phyloP scores from a whole-genome alignment of 495 filamentous ascomycete genomes.

The Amphirosellinia nigrospora region DNA sequence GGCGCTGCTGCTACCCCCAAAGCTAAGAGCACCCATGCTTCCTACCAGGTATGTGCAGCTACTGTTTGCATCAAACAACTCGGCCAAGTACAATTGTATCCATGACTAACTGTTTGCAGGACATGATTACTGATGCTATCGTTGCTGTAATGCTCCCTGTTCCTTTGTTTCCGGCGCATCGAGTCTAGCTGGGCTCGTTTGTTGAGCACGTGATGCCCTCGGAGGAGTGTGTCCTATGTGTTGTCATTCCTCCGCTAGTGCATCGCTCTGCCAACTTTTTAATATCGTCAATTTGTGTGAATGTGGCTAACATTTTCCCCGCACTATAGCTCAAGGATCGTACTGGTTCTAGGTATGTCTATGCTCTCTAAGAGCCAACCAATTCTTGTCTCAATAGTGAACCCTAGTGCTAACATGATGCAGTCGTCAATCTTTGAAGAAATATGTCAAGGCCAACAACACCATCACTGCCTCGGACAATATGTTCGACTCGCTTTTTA shows the following conservation, averaged over 20 bases:
- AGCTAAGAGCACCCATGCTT: conserved; percentile 62
- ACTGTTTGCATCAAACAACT: conserved; percentile 27
- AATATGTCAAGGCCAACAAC: conserved; percentile 98
- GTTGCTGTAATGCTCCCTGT: conserved; percentile 61
- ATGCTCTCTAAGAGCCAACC: conserved; percentile 9
- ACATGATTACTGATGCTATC: conserved; percentile 74
- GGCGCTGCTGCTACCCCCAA: conserved; percentile 46
- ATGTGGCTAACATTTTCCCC: conserved; percentile 54
- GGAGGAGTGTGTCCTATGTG: conserved; percentile 29
- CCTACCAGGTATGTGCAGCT: conserved; percentile 60
- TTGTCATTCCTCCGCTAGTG: conserved; percentile 25
- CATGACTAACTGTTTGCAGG: conserved; percentile 55
- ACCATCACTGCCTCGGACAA: conserved; percentile 72
- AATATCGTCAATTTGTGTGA: conserved; percentile 30
- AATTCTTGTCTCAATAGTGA: not conserved
- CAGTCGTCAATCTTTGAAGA: conserved; percentile 96
- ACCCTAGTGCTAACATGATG: conserved; percentile 44
- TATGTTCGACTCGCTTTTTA: conserved; percentile 90
- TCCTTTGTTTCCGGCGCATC: conserved; percentile 50
- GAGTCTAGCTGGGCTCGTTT: conserved; percentile 18
- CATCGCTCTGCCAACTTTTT: not conserved
- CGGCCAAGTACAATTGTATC: conserved; percentile 30
- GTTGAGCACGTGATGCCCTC: conserved; percentile 34
- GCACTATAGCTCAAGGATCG: conserved; percentile 66
- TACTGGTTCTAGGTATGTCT: conserved; percentile 66